These are phyloP conservation scores for Talaromyces sp. DNA, from an alignment of 2,329 filamentous ascomycete genomes.

Conservation along the genomic window DNA sequence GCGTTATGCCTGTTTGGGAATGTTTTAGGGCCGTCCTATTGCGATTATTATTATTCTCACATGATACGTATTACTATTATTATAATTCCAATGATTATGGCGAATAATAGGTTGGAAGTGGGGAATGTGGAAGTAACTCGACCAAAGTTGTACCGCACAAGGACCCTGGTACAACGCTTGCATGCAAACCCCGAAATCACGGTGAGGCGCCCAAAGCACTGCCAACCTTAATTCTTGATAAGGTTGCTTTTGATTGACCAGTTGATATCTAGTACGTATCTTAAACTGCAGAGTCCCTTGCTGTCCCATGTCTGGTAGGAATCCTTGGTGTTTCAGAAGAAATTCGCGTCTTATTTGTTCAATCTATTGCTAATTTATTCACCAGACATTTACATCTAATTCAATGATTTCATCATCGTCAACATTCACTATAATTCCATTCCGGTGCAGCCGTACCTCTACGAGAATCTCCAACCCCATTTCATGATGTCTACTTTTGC, in stretches of 20 bases:
- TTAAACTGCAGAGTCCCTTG: no score
- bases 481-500: neutral
- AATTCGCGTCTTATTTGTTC: neutral
- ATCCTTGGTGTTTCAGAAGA: no score
- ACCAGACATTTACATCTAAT: neutral
- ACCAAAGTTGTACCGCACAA: neutral
- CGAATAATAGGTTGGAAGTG: no score
- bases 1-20: neutral
- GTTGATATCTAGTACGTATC: no score
- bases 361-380: neutral
- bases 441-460: neutral
- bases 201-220: neutral
- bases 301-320: no score
- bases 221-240: neutral
- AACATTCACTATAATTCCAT: neutral
- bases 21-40: neutral
- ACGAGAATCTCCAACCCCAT: neutral
- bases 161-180: no score
- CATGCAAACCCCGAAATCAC: neutral
- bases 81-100: no score
- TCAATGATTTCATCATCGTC: no score
- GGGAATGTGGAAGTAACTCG: neutral
- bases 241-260: neutral
- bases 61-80: no score
- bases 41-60: no score